These are phyloP conservation scores for Monosporascus sp. DNA, from an alignment of 2,329 filamentous ascomycete genomes.

Conservation along the genomic window DNA sequence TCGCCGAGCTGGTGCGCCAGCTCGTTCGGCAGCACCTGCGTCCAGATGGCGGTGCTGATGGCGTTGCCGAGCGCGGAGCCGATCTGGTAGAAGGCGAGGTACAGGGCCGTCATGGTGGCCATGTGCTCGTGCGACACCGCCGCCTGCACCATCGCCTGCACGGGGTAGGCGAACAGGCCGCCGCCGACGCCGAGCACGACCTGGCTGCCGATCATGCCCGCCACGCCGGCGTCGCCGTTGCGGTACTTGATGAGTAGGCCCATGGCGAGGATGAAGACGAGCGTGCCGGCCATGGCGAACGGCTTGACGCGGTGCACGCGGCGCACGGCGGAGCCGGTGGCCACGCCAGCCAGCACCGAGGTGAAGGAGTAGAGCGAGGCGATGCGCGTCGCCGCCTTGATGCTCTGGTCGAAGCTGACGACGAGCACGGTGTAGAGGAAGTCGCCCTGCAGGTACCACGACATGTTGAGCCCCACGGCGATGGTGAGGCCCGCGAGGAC, in stretches of 20 bases:
- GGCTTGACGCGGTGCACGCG: conserved; percentile 54
- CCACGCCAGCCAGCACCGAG: conserved; percentile 49
- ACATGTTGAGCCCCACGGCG: conserved; percentile 48
- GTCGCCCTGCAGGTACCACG: conserved; percentile 60
- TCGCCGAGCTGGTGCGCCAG: conserved; percentile 35
- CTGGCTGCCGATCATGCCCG: conserved; percentile 58
- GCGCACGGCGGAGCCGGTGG: conserved; percentile 53
- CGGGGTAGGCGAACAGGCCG: conserved; percentile 53
- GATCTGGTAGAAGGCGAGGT: conserved; percentile 58
- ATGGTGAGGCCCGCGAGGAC: conserved; percentile 60
- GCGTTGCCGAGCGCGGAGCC: conserved; percentile 56
- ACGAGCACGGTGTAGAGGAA: conserved; percentile 59
- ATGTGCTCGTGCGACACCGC: conserved; percentile 45
- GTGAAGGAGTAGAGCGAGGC: conserved; percentile 52
- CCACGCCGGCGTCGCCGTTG: conserved; percentile 42
- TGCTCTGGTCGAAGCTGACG: conserved; percentile 55
- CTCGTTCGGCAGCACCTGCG: conserved; percentile 45
- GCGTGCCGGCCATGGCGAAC: conserved; percentile 58
- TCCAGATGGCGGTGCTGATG: conserved; percentile 59
- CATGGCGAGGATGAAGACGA: conserved; percentile 59
- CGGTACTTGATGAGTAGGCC: conserved; percentile 60
- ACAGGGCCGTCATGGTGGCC: conserved; percentile 59
- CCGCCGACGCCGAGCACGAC: conserved; percentile 58
- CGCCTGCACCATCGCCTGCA: conserved; percentile 40
- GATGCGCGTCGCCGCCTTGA: conserved; percentile 53